phyloP scores from a whole-genome alignment of 164 flowering plant species.

The Pachysandra terminalis region DNA sequence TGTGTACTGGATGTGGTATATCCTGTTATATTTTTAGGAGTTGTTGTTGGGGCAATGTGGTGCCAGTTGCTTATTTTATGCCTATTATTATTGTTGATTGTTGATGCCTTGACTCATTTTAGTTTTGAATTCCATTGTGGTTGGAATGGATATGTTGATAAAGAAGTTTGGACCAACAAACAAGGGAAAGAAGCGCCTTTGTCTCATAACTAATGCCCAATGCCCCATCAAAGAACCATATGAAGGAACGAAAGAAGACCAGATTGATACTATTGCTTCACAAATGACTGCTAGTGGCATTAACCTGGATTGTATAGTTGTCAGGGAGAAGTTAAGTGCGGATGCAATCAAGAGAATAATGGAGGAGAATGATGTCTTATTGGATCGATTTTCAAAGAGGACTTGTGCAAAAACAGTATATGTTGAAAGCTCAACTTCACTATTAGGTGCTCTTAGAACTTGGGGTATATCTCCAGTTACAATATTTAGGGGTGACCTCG shows the following conservation, averaged over 20 bases:
- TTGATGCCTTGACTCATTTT: slow-evolving; percentile 51
- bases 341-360: slow-evolving; percentile 36
- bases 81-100: background rate
- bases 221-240: slow-evolving; percentile 69
- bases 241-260: slow-evolving; percentile 92
- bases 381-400: slow-evolving; percentile 54
- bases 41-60: background rate
- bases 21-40: background rate
- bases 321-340: slow-evolving; percentile 41
- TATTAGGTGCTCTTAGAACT: slow-evolving; percentile 79
- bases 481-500: slow-evolving; percentile 84
- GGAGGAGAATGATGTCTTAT: slow-evolving; percentile 69
- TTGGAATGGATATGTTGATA: slow-evolving; percentile 93
- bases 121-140: slow-evolving; percentile 95
- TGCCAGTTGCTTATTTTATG: background rate
- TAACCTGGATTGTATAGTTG: slow-evolving; percentile 72
- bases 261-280: slow-evolving; percentile 61
- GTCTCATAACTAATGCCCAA: slow-evolving; percentile 72
- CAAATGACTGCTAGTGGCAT: slow-evolving; percentile 76
- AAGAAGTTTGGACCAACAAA: slow-evolving; percentile 76
- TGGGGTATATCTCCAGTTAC: slow-evolving; percentile 84
- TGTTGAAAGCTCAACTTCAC: slow-evolving; percentile 68
- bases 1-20: background rate
- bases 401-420: slow-evolving; percentile 49
- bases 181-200: slow-evolving; percentile 93